A percentile compares a stretch with the other conserved stretches of the same genome.
These are phyloP conservation scores for Cytospora leucostoma DNA, from an alignment of 2,329 filamentous ascomycete genomes.

Conservation along the genomic window DNA sequence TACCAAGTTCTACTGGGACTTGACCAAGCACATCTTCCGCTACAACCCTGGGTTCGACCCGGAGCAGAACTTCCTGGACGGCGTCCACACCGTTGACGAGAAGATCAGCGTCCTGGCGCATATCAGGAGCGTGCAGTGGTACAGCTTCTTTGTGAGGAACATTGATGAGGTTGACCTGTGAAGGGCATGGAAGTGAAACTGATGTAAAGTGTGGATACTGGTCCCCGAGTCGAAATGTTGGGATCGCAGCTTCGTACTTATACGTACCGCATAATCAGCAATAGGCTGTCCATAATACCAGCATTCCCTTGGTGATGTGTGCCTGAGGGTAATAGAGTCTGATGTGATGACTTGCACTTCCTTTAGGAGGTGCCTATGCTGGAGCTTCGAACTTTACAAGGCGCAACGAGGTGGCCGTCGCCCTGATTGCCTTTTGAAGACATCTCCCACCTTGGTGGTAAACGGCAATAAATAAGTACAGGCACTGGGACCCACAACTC, in stretches of 20 bases:
- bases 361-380: too few species aligned
- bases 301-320: too few species aligned
- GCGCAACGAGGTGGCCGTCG: too few species aligned
- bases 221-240: background rate
- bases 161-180: constrained; percentile 43
- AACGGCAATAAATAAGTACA: too few species aligned
- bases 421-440: too few species aligned
- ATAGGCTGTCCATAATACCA: background rate
- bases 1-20: constrained; percentile 50
- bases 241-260: background rate
- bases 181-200: background rate
- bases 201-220: background rate
- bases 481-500: too few species aligned
- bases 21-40: constrained; percentile 51
- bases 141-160: constrained; percentile 43
- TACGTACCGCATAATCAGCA: background rate
- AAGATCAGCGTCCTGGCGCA: constrained; percentile 40
- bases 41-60: constrained; percentile 46
- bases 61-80: constrained; percentile 33
- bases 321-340: too few species aligned
- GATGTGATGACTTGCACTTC: too few species aligned
- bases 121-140: constrained; percentile 41
- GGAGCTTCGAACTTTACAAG: too few species aligned
- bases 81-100: constrained; percentile 47
- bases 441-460: too few species aligned